Evolutionary conservation across 140 eudicot genomes (phyloP).

Genomic region (Senecio squalidus): DNA sequence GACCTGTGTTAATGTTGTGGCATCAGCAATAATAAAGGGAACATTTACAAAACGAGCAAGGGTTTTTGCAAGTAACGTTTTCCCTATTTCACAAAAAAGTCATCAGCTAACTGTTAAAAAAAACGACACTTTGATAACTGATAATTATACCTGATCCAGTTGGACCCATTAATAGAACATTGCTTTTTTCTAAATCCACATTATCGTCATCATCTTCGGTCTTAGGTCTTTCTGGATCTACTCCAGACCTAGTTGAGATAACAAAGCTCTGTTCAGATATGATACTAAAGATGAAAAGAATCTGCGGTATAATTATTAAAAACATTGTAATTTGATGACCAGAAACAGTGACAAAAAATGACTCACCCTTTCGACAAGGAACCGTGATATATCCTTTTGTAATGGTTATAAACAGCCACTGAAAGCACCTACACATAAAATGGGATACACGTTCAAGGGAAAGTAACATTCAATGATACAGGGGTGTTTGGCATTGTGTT

Average conservation of each 20-base stretch:
- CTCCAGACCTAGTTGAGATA: conserved; percentile 55
- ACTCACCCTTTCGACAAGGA: conserved; percentile 76
- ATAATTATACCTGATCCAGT: conserved; percentile 83
- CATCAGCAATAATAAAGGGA: conserved; percentile 95
- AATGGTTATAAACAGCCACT: conserved; percentile 95
- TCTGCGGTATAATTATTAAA: not conserved
- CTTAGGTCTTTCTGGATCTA: conserved; percentile 35
- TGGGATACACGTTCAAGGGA: not conserved
- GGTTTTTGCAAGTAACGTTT: conserved; percentile 91
- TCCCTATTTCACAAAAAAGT: conserved; percentile 49
- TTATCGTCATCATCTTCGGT: conserved; percentile 70
- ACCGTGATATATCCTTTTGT: conserved; percentile 78
- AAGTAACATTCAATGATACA: not conserved
- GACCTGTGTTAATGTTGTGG: conserved; percentile 91
- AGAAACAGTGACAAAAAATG: not conserved
- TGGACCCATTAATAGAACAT: conserved; percentile 95
- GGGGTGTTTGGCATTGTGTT: not conserved
- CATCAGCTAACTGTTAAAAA: conserved; percentile 8
- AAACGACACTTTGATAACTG: not conserved
- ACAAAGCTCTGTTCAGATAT: conserved; percentile 21
- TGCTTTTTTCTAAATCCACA: conserved; percentile 93
- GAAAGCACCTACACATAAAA: conserved; percentile 69
- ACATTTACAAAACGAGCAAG: conserved; percentile 96
- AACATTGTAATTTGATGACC: not conserved
- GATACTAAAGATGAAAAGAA: not conserved